Evolutionary conservation across 805 yeast species (phyloP).

Genomic region (Saccharomycopsis guyanensis): DNA sequence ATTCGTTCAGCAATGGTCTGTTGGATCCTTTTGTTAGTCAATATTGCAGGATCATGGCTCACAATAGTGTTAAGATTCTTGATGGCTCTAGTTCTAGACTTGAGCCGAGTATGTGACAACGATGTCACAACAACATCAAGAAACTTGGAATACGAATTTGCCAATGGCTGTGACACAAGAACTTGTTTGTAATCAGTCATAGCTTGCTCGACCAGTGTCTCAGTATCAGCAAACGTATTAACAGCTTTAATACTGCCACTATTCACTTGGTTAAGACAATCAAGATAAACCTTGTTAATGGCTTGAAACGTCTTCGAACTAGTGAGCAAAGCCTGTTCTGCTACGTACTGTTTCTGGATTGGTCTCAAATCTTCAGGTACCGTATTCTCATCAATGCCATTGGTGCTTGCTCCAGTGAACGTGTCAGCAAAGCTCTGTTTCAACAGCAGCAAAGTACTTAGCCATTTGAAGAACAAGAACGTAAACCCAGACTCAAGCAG

Average conservation of each 20-base stretch:
- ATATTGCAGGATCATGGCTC: constrained; percentile 42
- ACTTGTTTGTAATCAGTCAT: constrained; percentile 5
- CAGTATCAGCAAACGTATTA: not conserved
- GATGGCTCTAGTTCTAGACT: constrained; percentile 55
- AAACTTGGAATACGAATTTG: constrained; percentile 43
- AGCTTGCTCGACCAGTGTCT: not conserved
- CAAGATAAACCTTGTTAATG: constrained; percentile 1
- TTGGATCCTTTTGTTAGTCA: constrained; percentile 44
- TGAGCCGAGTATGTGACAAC: constrained; percentile 42
- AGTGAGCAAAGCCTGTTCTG: constrained; percentile 7
- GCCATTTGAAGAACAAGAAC: constrained; percentile 23
- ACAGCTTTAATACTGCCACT: not conserved
- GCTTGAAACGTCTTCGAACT: constrained; percentile 2
- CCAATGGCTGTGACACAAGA: constrained; percentile 21
- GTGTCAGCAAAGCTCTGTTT: constrained; percentile 4
- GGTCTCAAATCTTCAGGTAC: constrained; percentile 6
- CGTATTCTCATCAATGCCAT: not conserved
- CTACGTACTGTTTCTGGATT: constrained; percentile 9
- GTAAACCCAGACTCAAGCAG: constrained; percentile 5
- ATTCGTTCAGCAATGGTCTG: constrained; percentile 44
- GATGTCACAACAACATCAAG: constrained; percentile 41
- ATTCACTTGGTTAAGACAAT: constrained; percentile 6
- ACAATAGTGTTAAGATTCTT: constrained; percentile 52
- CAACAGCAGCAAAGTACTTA: constrained; percentile 14
- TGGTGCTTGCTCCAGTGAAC: not conserved